A percentile compares a stretch with the other conserved stretches of the same genome.
Evolutionary conservation across 2,329 filamentous ascomycete species (phyloP).

Genomic region (Epicoccum nigrum): DNA sequence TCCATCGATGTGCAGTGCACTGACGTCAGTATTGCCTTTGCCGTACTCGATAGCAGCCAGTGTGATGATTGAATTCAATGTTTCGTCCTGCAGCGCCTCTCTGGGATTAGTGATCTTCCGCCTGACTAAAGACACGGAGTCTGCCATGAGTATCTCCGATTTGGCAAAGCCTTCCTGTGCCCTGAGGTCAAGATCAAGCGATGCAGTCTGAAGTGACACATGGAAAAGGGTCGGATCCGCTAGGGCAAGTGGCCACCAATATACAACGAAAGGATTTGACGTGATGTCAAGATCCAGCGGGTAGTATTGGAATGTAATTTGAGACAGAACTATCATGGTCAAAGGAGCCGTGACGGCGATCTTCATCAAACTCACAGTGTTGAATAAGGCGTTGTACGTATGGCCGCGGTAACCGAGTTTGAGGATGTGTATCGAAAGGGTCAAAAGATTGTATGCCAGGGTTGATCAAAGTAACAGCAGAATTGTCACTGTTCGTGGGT

Average conservation of each 20-base stretch:
- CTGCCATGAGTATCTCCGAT: slow-evolving; percentile 63
- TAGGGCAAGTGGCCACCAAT: slow-evolving; percentile 65
- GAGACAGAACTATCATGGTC: slow-evolving; percentile 56
- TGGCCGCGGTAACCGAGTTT: slow-evolving; percentile 57
- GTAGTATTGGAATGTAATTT: slow-evolving; percentile 66
- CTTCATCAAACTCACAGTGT: slow-evolving; percentile 52
- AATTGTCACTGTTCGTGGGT: background rate
- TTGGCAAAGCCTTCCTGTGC: slow-evolving; percentile 60
- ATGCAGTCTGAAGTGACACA: slow-evolving; percentile 65
- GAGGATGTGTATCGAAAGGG: slow-evolving; percentile 64
- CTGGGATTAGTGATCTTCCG: slow-evolving; percentile 56
- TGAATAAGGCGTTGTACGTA: slow-evolving; percentile 64
- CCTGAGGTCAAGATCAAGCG: slow-evolving; percentile 59
- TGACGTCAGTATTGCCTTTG: slow-evolving; percentile 57
- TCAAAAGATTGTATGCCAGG: slow-evolving; percentile 52
- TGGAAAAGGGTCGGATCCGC: slow-evolving; percentile 64
- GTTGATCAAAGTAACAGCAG: slow-evolving; percentile 25
- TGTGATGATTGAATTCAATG: slow-evolving; percentile 64
- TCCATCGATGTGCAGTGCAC: slow-evolving; percentile 58
- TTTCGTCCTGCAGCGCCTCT: slow-evolving; percentile 60
- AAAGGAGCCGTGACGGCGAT: background rate
- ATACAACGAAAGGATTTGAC: slow-evolving; percentile 64
- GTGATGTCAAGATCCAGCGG: slow-evolving; percentile 59
- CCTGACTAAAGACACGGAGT: slow-evolving; percentile 61
- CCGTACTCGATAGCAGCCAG: slow-evolving; percentile 64